A percentile compares a stretch with the other conserved stretches of the same genome.
phyloP scores from a whole-genome alignment of 441 rosid genomes.

The Gossypium laxum region DNA sequence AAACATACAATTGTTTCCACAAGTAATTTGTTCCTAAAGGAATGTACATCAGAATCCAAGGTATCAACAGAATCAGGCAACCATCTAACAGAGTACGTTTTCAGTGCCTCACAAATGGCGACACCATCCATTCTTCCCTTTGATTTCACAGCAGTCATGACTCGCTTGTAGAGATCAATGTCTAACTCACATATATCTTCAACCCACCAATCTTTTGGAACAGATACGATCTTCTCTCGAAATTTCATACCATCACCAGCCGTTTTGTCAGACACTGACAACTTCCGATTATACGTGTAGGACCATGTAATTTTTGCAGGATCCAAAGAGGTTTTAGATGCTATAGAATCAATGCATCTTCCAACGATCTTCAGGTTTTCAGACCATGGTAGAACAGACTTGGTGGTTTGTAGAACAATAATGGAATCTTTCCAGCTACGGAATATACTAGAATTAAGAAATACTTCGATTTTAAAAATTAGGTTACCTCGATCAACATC shows the following conservation, averaged over 20 bases:
- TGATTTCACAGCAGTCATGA: constrained; percentile 53
- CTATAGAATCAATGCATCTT: constrained; percentile 76
- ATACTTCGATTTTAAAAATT: constrained; percentile 72
- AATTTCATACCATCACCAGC: constrained; percentile 31
- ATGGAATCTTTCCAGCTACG: constrained; percentile 96
- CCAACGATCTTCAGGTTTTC: constrained; percentile 77
- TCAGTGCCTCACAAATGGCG: constrained; percentile 68
- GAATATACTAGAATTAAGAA: constrained; percentile 73
- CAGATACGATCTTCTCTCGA: constrained; percentile 37
- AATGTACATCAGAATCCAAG: constrained; percentile 39
- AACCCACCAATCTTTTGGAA: constrained; percentile 96
- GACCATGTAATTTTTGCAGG: constrained; percentile 82
- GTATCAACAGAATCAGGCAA: constrained; percentile 58
- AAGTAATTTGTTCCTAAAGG: constrained; percentile 42
- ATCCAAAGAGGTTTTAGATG: constrained; percentile 68
- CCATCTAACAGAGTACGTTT: constrained; percentile 68
- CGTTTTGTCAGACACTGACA: constrained; percentile 41
- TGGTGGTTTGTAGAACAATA: constrained; percentile 78
- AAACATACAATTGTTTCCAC: constrained; percentile 59
- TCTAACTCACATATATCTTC: constrained; percentile 87
- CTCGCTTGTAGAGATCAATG: constrained; percentile 61
- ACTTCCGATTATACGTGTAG: constrained; percentile 68
- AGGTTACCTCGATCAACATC: constrained; percentile 74
- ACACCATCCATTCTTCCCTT: constrained; percentile 70
- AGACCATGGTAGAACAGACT: constrained; percentile 70